Evolutionary conservation across 139 green algal genomes (phyloP), one percentile per base, ranked within the genome.

Genomic region (Chlorella sorokiniana): DNA sequence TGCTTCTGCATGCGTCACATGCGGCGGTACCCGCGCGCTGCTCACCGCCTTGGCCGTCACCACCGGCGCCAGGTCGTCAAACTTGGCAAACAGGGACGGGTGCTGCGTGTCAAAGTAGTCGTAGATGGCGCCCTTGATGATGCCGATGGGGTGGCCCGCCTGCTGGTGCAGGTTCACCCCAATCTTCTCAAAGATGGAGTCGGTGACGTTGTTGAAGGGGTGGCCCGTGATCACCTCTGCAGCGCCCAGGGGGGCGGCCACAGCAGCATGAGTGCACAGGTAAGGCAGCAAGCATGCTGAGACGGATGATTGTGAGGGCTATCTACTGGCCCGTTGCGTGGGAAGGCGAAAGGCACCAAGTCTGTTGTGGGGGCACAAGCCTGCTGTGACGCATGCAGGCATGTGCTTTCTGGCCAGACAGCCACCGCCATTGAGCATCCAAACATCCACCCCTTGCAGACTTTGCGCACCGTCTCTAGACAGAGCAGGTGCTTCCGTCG

Each of bases 51-150:
- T 74, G 10, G 83, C 67, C 3, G 89, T 85, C 8, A 99, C 97
- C 0, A 99, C 83, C 23, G 97, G 97, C 51, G 91, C 88, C 68
- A 98, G 85, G 81, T 98, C 86, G 83, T 99, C 95, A 82, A 98
- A 98, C 38, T 84, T 95, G 25, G 77, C 86, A 84, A 97, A 99
- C 48, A 88, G 78, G n/a, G 85, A 86, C 45, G 87, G 76, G 56
- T 89, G 81, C 63, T 75, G 75, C 33, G 84, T 56, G 41, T 98
- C 91, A 81, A 99, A 99, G 91, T 97, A 99, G 45, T 95, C 81
- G 65, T 98, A 93, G 83, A 99, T 99, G 61, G 92, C 96, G n/a
- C 74, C 82, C 83, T 97, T 98, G 83, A 99, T 96, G 85, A 98
- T 99, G 84, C 93, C 89, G 23, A 99, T 93, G 6, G 97, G 97